These are phyloP conservation scores for Melaleuca alternifolia DNA, from an alignment of 345 rosid species.

Conservation along the genomic window DNA sequence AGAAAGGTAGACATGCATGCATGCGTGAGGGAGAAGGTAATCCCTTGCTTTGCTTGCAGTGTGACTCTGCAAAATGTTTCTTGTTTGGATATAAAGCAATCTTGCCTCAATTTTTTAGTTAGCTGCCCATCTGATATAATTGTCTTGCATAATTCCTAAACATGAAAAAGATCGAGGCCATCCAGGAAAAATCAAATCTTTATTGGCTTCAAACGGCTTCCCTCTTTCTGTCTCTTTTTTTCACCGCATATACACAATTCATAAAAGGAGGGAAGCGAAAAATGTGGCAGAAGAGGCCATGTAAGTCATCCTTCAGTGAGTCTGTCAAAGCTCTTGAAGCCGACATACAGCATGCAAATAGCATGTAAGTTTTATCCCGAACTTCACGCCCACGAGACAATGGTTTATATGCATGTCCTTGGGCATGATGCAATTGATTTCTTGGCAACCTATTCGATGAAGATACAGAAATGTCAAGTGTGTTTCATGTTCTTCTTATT, in stretches of 20 bases:
- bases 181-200: not conserved
- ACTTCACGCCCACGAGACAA: not conserved
- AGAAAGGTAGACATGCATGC: slow-evolving; percentile 5
- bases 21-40: slow-evolving; percentile 12
- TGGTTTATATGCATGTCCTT: not conserved
- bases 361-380: slow-evolving; percentile 24
- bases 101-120: not conserved
- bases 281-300: slow-evolving; percentile 43
- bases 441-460: not conserved
- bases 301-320: slow-evolving; percentile 38
- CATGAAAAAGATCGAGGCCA: not conserved
- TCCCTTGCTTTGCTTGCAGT: slow-evolving; percentile 42
- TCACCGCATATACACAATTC: not conserved
- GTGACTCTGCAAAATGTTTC: slow-evolving; percentile 1
- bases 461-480: not conserved
- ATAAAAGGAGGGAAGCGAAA: slow-evolving; percentile 2
- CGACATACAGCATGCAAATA: slow-evolving; percentile 58
- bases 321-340: slow-evolving; percentile 56
- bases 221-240: not conserved
- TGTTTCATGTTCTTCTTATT: not conserved
- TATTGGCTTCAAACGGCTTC: not conserved
- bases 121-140: not conserved
- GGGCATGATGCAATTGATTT: not conserved
- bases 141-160: not conserved
- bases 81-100: slow-evolving; percentile 34